These are phyloP conservation scores for Termitomyces sp. DNA, from an alignment of 768 basidiomycete species.

Conservation along the genomic window DNA sequence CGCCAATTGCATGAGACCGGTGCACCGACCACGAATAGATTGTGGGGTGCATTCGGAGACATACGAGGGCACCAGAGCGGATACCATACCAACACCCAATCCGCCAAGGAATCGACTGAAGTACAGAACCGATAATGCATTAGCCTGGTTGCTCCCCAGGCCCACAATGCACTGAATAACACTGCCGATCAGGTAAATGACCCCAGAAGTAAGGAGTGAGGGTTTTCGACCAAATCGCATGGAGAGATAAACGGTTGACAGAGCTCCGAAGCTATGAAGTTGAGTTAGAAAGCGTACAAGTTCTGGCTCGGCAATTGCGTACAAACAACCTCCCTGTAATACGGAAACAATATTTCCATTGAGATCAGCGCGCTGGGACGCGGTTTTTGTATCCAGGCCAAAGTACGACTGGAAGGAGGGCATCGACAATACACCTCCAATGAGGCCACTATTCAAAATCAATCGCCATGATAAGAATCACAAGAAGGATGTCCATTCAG, in stretches of 20 bases:
- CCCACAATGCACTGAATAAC: constrained; percentile 40
- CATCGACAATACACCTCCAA: constrained; percentile 44
- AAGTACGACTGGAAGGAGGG: constrained; percentile 44
- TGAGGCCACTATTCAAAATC: constrained; percentile 25
- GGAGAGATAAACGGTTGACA: constrained; percentile 35
- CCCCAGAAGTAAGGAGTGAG: constrained; percentile 36
- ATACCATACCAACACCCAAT: constrained; percentile 53
- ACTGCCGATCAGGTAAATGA: constrained; percentile 45
- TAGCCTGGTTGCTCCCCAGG: constrained; percentile 28
- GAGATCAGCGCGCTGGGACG: constrained; percentile 33
- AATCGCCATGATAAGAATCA: background rate
- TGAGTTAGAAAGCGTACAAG: background rate
- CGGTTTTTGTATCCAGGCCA: constrained; percentile 33
- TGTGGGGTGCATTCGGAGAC: constrained; percentile 46
- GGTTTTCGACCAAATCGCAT: constrained; percentile 41
- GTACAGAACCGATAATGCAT: constrained; percentile 35
- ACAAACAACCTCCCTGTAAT: constrained; percentile 46
- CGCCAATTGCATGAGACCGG: constrained; percentile 36
- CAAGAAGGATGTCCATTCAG: background rate
- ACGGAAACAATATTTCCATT: constrained; percentile 49
- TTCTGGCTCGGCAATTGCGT: background rate
- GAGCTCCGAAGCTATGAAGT: constrained; percentile 37
- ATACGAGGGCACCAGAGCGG: constrained; percentile 45
- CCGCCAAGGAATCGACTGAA: constrained; percentile 55
- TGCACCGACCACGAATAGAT: constrained; percentile 45